Conservation (phyloP, 1,139 yeast species). For the Pichia sp. region DNA sequence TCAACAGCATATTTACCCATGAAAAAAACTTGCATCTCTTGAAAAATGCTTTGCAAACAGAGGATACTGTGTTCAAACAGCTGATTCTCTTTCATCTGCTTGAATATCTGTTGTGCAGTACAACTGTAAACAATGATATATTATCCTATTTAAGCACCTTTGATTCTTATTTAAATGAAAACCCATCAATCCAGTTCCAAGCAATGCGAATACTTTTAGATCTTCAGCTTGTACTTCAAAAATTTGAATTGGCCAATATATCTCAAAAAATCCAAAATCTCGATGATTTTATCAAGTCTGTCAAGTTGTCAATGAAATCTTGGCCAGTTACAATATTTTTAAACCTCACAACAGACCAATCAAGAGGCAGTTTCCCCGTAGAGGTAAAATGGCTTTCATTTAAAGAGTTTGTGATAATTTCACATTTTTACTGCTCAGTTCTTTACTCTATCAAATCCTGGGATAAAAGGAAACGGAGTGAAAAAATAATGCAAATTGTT, state of each 20-base stretch:
- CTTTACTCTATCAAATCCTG: constrained; percentile 30
- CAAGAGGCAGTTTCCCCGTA: constrained; percentile 12
- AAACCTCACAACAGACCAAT: constrained; percentile 23
- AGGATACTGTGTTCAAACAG: constrained; percentile 23
- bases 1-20: constrained; percentile 26
- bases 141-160: constrained; percentile 9
- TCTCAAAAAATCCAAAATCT: constrained; percentile 27
- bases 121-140: constrained; percentile 19
- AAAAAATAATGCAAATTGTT: constrained; percentile 28
- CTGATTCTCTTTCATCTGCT: constrained; percentile 16
- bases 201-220: constrained; percentile 29
- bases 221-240: constrained; percentile 26
- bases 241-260: constrained; percentile 24
- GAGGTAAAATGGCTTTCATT: constrained; percentile 35
- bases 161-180: not conserved
- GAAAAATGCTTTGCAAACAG: constrained; percentile 19
- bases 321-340: constrained; percentile 25
- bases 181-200: constrained; percentile 28
- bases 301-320: constrained; percentile 10
- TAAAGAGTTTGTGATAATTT: constrained; percentile 36
- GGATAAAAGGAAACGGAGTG: constrained; percentile 31
- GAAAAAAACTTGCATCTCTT: constrained; percentile 28
- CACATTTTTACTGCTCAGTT: constrained; percentile 28
- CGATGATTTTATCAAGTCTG: constrained; percentile 26
- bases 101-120: constrained; percentile 9